Conservation (phyloP, 768 basidiomycete species). For the Tulasnella sp. region DNA sequence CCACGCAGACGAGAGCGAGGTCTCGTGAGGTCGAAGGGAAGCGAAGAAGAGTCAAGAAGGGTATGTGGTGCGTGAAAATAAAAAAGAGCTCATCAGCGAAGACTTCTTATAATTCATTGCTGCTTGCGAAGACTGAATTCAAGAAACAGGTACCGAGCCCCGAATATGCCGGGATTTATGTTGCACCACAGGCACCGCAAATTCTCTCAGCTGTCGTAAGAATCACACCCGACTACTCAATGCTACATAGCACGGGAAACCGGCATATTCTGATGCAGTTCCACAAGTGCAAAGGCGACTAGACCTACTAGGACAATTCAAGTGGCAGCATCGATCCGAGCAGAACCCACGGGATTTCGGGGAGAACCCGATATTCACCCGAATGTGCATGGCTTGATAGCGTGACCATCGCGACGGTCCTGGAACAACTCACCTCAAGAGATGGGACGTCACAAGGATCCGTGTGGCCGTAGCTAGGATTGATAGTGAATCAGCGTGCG, state of each 20-base stretch:
- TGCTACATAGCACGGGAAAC: neutral
- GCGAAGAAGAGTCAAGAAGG: neutral
- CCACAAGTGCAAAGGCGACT: neutral
- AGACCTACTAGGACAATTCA: neutral
- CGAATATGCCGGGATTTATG: neutral
- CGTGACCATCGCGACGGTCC: neutral
- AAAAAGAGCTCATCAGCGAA: neutral
- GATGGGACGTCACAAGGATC: neutral
- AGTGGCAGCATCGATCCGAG: neutral
- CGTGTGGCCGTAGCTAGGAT: neutral
- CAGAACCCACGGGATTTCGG: neutral
- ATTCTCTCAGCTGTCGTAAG: neutral
- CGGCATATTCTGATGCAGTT: neutral
- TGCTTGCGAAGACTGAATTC: neutral
- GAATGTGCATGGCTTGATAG: neutral
- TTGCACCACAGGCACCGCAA: neutral
- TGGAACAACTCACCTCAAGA: neutral
- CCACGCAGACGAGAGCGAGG: neutral
- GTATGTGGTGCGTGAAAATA: neutral
- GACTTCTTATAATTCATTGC: neutral
- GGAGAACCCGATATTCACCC: neutral
- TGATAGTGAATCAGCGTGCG: slow-evolving; percentile 2
- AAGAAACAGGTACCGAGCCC: neutral
- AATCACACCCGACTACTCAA: neutral
- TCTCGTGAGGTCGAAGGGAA: neutral